phyloP scores from a whole-genome alignment of 441 rosid species.

The Cnidoscolus chayamansa region DNA sequence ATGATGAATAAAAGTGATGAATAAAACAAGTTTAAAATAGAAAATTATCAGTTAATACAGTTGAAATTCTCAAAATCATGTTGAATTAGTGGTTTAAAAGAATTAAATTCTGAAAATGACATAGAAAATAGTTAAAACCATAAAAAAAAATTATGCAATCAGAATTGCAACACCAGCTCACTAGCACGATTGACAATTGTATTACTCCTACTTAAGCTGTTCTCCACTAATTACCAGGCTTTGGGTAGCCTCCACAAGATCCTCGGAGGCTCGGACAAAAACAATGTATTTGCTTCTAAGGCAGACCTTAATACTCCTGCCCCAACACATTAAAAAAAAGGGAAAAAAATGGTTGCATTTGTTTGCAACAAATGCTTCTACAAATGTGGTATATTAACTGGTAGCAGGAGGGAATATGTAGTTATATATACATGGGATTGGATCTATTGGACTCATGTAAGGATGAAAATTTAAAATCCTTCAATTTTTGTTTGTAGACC shows the following conservation, averaged over 20 bases:
- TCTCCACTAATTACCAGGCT: background rate
- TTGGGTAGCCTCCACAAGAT: background rate
- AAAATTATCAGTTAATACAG: constrained; percentile 6
- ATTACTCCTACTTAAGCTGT: background rate
- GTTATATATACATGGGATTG: too few species aligned
- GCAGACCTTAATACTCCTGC: background rate
- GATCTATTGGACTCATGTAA: background rate
- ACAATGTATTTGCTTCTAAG: background rate
- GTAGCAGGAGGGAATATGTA: background rate
- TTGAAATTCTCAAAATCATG: background rate
- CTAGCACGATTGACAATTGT: background rate
- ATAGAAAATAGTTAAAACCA: background rate
- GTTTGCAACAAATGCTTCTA: background rate
- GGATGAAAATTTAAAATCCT: background rate
- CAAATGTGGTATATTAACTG: background rate
- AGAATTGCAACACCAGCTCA: constrained; percentile 1
- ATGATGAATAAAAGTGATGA: background rate
- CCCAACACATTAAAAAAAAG: background rate
- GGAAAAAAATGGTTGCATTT: background rate
- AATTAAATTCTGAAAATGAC: background rate
- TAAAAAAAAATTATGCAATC: background rate
- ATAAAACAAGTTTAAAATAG: background rate
- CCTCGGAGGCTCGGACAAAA: background rate
- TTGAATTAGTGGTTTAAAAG: background rate
- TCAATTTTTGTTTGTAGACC: background rate